Conservation (phyloP, 2,329 filamentous ascomycete genomes). For the Alternaria triticimaculans region DNA sequence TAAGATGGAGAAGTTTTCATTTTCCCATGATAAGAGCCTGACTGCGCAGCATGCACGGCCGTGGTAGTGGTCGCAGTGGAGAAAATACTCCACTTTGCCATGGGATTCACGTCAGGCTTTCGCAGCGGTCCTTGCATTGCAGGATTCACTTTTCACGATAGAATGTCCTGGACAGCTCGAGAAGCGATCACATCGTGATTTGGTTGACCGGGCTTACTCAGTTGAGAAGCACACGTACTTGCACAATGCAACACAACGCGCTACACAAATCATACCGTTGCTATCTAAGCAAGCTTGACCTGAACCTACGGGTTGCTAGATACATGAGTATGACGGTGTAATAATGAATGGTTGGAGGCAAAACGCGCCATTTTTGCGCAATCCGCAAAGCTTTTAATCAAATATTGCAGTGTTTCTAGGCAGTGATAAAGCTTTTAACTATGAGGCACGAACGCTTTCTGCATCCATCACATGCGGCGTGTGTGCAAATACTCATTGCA, state of each 20-base stretch:
- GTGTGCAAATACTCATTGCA: background rate
- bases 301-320: no score
- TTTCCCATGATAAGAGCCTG: background rate
- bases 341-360: background rate
- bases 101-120: slow-evolving; percentile 1
- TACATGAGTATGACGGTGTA: background rate
- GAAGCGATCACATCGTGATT: background rate
- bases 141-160: background rate
- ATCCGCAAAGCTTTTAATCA: background rate
- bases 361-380: background rate
- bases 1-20: background rate
- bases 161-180: background rate
- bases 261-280: background rate
- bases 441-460: background rate
- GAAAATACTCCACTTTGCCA: background rate
- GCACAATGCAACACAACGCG: no score
- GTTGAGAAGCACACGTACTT: background rate
- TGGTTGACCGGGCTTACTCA: background rate
- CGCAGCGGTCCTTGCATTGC: background rate
- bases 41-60: background rate
- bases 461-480: background rate
- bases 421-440: background rate
- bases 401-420: background rate
- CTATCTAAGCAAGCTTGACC: background rate
- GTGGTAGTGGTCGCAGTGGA: background rate